Conservation (phyloP, 2,329 filamentous ascomycete species). For the Geosmithia flava region DNA sequence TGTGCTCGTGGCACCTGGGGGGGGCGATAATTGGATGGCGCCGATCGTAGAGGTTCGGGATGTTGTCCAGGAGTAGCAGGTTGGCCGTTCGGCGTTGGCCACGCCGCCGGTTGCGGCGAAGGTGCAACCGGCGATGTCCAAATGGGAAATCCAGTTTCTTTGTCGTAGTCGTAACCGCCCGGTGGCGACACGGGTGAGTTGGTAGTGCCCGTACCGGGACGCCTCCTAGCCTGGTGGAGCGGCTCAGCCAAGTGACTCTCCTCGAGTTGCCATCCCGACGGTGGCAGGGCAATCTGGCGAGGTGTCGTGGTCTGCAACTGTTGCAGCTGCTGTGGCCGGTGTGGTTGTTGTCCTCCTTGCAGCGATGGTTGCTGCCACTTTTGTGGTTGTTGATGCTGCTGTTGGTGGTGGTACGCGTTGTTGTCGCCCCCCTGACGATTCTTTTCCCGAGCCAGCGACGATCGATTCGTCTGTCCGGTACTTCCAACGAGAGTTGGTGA, state of each 20-base stretch:
- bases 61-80: neutral
- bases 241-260: conserved; percentile 42
- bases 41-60: too few relatives aligned
- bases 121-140: conserved; percentile 2
- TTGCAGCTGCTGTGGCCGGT: conserved; percentile 4
- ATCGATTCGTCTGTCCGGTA: neutral
- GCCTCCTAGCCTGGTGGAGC: conserved; percentile 23
- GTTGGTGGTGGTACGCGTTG: neutral
- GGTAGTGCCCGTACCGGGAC: conserved; percentile 15
- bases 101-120: neutral
- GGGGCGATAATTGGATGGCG: too few relatives aligned
- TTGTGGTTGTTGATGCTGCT: neutral
- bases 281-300: conserved; percentile 12
- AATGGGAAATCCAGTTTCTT: conserved; percentile 31
- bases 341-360: neutral
- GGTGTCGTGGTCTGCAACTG: conserved; percentile 2
- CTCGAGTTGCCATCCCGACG: conserved; percentile 39
- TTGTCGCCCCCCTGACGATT: too few relatives aligned
- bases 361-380: neutral
- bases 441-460: neutral
- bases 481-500: neutral
- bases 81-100: neutral
- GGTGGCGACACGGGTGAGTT: conserved; percentile 12
- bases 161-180: conserved; percentile 30
- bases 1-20: too few relatives aligned